Percentiles rank a stretch among this genome's conserved stretches.
phyloP scores from a whole-genome alignment of 140 eudicot species.

The Cichorium intybus region DNA sequence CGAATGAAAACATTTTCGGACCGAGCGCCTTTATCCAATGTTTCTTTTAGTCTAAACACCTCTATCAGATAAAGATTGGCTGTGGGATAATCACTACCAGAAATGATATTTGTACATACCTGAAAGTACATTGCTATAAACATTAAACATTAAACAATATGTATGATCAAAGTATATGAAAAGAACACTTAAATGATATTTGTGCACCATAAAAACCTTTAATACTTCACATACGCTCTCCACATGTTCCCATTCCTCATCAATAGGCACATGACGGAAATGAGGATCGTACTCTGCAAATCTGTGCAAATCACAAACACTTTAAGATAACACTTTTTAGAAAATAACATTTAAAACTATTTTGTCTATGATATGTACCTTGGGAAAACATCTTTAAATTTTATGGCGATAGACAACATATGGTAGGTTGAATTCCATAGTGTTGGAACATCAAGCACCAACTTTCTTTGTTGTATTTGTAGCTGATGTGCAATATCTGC shows the following conservation, averaged over 20 bases:
- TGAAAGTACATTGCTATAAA: neutral
- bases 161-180: neutral
- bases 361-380: neutral
- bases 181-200: neutral
- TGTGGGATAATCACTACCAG: conserved; percentile 1
- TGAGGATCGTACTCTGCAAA: conserved; percentile 3
- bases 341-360: neutral
- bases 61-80: conserved; percentile 2
- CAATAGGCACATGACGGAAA: neutral
- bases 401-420: neutral
- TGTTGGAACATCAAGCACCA: conserved; percentile 7
- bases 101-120: neutral
- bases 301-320: neutral
- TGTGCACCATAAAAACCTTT: conserved; percentile 1
- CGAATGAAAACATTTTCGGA: neutral
- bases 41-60: conserved; percentile 9
- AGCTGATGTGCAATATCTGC: neutral
- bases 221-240: neutral
- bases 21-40: neutral
- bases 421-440: conserved; percentile 4
- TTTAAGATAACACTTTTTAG: neutral
- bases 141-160: too few species aligned
- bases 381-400: conserved; percentile 4
- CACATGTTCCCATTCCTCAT: neutral
- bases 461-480: neutral